phyloP scores from a whole-genome alignment of 2,329 filamentous ascomycete species.

The Cadophora malorum region DNA sequence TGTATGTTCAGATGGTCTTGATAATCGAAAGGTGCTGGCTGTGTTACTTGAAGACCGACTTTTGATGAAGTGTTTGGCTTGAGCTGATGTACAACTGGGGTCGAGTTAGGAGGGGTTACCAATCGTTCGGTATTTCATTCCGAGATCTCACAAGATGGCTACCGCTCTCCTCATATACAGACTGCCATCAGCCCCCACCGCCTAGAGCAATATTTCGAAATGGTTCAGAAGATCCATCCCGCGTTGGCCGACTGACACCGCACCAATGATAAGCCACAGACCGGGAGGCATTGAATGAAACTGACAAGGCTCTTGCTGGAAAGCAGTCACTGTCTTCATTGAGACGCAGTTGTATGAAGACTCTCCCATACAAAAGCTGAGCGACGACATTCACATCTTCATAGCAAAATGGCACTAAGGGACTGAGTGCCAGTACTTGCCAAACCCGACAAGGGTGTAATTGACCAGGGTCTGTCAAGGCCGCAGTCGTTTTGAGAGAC shows the following conservation, averaged over 20 bases:
- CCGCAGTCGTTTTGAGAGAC: slow-evolving; percentile 38
- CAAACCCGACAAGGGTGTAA: slow-evolving; percentile 37
- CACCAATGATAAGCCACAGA: slow-evolving; percentile 39
- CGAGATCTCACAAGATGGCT: slow-evolving; percentile 34
- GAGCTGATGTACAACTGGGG: slow-evolving; percentile 35
- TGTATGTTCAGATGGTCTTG: slow-evolving; percentile 62
- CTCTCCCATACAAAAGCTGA: slow-evolving; percentile 26
- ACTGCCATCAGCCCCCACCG: slow-evolving; percentile 37
- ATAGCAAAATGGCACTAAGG: slow-evolving; percentile 35
- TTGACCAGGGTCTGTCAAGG: slow-evolving; percentile 39
- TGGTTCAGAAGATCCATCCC: slow-evolving; percentile 36
- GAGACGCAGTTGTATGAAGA: slow-evolving; percentile 26
- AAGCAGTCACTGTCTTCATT: slow-evolving; percentile 33
- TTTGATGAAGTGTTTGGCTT: slow-evolving; percentile 16
- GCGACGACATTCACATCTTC: slow-evolving; percentile 18
- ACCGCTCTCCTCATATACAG: slow-evolving; percentile 42
- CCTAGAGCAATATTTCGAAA: slow-evolving; percentile 33
- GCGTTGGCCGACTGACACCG: slow-evolving; percentile 36
- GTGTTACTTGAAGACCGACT: slow-evolving; percentile 20
- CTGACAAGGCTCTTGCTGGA: slow-evolving; percentile 36
- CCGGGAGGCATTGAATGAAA: slow-evolving; percentile 39
- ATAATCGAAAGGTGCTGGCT: slow-evolving; percentile 17
- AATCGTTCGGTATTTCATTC: slow-evolving; percentile 35
- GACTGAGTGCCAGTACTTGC: slow-evolving; percentile 40
- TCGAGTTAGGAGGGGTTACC: slow-evolving; percentile 33